Evolutionary conservation across 352 stramenopile species (phyloP).

Genomic region (Phytophthora vignae): DNA sequence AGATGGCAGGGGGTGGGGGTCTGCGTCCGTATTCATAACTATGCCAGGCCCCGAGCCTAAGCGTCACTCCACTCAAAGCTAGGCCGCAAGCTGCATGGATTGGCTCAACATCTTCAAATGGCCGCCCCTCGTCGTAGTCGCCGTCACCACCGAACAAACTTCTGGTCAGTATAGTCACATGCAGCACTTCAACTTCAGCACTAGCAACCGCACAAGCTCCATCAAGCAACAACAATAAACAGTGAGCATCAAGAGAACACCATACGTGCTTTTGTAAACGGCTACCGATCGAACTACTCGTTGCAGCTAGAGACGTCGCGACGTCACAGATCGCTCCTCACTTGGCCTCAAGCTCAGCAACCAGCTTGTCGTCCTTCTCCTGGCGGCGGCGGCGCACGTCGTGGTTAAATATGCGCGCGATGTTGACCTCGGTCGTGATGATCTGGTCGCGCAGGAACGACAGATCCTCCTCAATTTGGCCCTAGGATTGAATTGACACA

Average conservation of each 20-base stretch:
- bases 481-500: slow-evolving; percentile 29
- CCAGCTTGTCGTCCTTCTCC: slow-evolving; percentile 75
- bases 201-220: not conserved
- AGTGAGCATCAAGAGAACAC: slow-evolving; percentile 26
- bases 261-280: slow-evolving; percentile 26
- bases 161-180: no score
- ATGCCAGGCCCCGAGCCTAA: no score
- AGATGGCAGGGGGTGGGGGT: not conserved
- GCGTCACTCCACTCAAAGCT: no score
- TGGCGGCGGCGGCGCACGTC: slow-evolving; percentile 91
- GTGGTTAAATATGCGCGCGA: slow-evolving; percentile 98
- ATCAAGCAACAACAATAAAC: slow-evolving; percentile 7
- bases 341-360: slow-evolving; percentile 73
- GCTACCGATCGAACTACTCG: slow-evolving; percentile 23
- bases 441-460: slow-evolving; percentile 96
- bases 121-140: no score
- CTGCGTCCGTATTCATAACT: not conserved
- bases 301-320: slow-evolving; percentile 9
- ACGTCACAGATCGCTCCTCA: slow-evolving; percentile 22
- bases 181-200: no score
- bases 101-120: no score
- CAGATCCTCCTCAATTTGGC: slow-evolving; percentile 91
- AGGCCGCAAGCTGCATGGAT: no score
- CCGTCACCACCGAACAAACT: no score
- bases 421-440: slow-evolving; percentile 98